These are phyloP conservation scores for Parsonsia alboflavescens DNA, from an alignment of 257 asterid species.

Conservation along the genomic window DNA sequence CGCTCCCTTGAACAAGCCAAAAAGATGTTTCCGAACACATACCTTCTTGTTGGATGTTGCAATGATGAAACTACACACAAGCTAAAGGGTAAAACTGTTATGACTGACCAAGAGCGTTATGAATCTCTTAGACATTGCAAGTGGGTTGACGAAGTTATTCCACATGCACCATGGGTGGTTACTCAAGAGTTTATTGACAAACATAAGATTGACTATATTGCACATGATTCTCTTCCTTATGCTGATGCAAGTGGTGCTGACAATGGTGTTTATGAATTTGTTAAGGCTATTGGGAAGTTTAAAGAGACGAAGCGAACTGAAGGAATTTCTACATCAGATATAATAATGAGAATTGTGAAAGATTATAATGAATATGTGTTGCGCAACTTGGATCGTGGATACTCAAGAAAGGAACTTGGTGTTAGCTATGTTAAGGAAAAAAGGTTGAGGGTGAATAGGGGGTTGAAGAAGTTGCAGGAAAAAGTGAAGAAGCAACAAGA, in stretches of 20 bases:
- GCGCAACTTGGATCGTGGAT: conserved; percentile 72
- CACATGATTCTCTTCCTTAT: conserved; percentile 93
- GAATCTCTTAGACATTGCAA: conserved; percentile 98
- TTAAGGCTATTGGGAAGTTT: conserved; percentile 53
- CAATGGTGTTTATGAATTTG: conserved; percentile 56
- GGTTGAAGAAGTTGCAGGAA: conserved; percentile 48
- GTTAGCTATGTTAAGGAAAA: conserved; percentile 70
- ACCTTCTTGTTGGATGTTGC: conserved; percentile 91
- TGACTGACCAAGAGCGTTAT: conserved; percentile 77
- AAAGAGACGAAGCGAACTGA: conserved; percentile 58
- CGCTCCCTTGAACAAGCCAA: conserved; percentile 98
- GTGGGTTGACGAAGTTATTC: conserved; percentile 99
- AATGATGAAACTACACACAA: conserved; percentile 81
- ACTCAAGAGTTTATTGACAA: conserved; percentile 86
- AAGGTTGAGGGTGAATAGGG: conserved; percentile 51
- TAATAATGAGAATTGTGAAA: conserved; percentile 61
- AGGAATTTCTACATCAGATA: conserved; percentile 62
- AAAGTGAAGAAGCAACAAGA: conserved; percentile 66
- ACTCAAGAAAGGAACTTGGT: conserved; percentile 61
- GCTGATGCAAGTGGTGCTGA: conserved; percentile 72
- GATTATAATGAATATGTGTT: conserved; percentile 65
- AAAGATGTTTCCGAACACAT: conserved; percentile 69
- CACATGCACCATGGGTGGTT: conserved; percentile 96
- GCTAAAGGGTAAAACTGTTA: conserved; percentile 93
- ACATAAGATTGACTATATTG: conserved; percentile 78